Base-by-base conservation (phyloP, 305 asterid genomes). In the Solanum chacoense region DNA sequence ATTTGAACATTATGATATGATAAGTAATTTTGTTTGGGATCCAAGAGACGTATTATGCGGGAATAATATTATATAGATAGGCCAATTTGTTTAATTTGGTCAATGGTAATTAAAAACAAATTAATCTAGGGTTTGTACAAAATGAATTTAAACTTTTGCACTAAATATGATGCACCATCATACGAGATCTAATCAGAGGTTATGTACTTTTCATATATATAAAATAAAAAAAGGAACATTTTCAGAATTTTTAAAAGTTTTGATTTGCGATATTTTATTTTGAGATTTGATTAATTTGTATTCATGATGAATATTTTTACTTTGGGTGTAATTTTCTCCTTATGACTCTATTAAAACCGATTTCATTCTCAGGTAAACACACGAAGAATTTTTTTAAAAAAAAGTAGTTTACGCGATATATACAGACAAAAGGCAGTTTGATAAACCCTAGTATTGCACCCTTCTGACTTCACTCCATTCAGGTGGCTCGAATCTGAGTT, bases 41-140 rank as follows among this genome's bases (percentile, higher is more conserved):
- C 69, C 37, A 80, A 80, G 85, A 79, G 24, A 80, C 85, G 37
- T 20, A 80, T 79, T 79, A 28, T 40, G 8, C 36, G 85, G 85
- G 24, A 24, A 38, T 79, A 40, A 28, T 76, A 50, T 16, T 50
- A 50, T 50, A 50, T 50, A 26, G 4, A 79, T 80, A 2, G 14
- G 37, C 16, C 22, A 80, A 80, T 80, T 80, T 26, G 37, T 28
- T 42, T 42, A 42, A 80, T 18, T 76, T 40, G 69, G 69, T 80
- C 85, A 80, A 42, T 80, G 37, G 7, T 79, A 11, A 76, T 42
- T 76, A 76, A 76, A 80, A 79, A 38, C 8, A 80, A 8, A 80
- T 42, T 80, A 42, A 42, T 42, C 37, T 42, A 2, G 69, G 85
- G 6, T 80, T 80, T 18, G 69, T 80, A 79, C 85, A 28, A 4